A percentile compares a stretch with the other conserved stretches of the same genome.
phyloP scores from a whole-genome alignment of 2,329 filamentous ascomycete species.

The Venturiaceae sp. region DNA sequence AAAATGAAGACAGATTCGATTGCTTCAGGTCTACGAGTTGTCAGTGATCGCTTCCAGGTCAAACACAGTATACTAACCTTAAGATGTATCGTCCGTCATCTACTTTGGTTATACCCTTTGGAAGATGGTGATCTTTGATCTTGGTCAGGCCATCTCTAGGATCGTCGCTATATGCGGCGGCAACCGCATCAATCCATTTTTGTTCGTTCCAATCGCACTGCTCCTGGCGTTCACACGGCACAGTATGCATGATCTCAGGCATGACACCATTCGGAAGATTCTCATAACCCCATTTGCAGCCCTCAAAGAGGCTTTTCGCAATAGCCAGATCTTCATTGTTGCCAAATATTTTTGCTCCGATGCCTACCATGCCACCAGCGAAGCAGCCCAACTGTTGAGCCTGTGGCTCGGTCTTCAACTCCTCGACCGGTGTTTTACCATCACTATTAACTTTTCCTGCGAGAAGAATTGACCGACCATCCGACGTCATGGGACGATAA shows the following conservation, averaged over 20 bases:
- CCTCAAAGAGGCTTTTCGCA: constrained; percentile 40
- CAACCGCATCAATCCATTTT: constrained; percentile 13
- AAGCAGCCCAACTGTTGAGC: constrained; percentile 45
- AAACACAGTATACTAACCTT: constrained; percentile 23
- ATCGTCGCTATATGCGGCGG: background rate
- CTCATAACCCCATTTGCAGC: constrained; percentile 47
- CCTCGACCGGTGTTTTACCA: constrained; percentile 29
- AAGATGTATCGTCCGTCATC: constrained; percentile 32
- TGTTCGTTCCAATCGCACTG: constrained; percentile 2
- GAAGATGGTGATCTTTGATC: background rate
- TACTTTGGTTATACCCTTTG: constrained; percentile 17
- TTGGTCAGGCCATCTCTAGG: background rate
- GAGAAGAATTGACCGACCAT: constrained; percentile 60
- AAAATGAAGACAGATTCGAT: constrained; percentile 52
- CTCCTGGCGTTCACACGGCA: constrained; percentile 30
- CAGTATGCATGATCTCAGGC: constrained; percentile 38
- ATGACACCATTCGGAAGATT: constrained; percentile 41
- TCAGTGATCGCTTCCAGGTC: background rate
- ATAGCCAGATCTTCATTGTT: constrained; percentile 36
- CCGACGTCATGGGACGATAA: constrained; percentile 64
- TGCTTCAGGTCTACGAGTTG: constrained; percentile 37
- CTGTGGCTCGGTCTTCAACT: constrained; percentile 30
- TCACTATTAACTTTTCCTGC: constrained; percentile 44
- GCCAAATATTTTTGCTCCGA: constrained; percentile 43
- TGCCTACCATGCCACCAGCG: constrained; percentile 44